Evolutionary conservation across 345 rosid genomes (phyloP).

Genomic region (Raphanus raphanistrum): DNA sequence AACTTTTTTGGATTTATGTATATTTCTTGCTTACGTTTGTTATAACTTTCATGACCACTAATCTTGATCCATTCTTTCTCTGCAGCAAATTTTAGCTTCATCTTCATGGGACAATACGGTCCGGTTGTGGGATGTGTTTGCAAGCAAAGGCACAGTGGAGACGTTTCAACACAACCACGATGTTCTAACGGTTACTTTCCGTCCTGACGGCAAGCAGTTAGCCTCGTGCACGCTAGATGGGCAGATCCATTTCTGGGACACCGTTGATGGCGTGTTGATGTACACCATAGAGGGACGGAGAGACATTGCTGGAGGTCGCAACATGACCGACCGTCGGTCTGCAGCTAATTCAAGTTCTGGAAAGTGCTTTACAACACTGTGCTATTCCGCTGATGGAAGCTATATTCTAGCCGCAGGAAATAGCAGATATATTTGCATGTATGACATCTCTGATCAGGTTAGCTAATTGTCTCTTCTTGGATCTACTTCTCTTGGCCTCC

Average conservation of each 20-base stretch:
- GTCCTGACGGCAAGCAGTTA: constrained; percentile 94
- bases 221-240: constrained; percentile 95
- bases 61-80: not conserved
- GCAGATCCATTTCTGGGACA: constrained; percentile 96
- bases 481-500: not conserved
- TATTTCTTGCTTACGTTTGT: constrained; percentile 6
- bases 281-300: constrained; percentile 94
- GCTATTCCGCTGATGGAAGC: constrained; percentile 97
- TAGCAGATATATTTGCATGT: constrained; percentile 96
- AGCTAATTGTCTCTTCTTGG: constrained; percentile 20
- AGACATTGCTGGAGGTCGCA: constrained; percentile 95
- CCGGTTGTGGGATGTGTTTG: constrained; percentile 90
- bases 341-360: constrained; percentile 96
- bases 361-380: constrained; percentile 86
- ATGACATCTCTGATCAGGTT: constrained; percentile 97
- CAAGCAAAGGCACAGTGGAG: constrained; percentile 88
- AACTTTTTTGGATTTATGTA: not conserved
- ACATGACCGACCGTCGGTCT: constrained; percentile 84
- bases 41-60: constrained; percentile 6
- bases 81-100: constrained; percentile 65
- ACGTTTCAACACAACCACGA: constrained; percentile 86
- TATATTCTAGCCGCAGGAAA: constrained; percentile 90
- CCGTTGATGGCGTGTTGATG: constrained; percentile 82
- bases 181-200: constrained; percentile 83
- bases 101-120: constrained; percentile 99